Conservation (phyloP, 352 stramenopile species). For the Phytophthora ramorum region DNA sequence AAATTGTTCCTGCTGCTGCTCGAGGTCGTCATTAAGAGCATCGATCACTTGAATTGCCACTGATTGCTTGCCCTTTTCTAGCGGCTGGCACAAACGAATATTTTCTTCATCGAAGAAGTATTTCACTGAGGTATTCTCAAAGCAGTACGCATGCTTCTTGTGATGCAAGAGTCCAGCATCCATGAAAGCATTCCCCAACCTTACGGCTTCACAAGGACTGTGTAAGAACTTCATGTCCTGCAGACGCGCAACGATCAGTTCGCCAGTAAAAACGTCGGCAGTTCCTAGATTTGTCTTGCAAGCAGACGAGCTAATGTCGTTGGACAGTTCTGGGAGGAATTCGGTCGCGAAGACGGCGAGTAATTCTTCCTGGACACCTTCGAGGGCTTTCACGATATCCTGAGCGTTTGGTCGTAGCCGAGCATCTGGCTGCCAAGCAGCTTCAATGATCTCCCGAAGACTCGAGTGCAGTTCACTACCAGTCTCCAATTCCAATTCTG, state of each 20-base stretch:
- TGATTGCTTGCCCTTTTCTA: constrained; percentile 1
- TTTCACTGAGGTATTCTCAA: constrained; percentile 36
- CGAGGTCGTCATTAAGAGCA: constrained; percentile 18
- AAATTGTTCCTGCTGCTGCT: constrained; percentile 13
- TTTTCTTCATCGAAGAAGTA: constrained; percentile 58
- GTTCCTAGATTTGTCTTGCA: constrained; percentile 17
- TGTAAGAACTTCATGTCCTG: constrained; percentile 35
- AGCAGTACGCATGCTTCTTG: constrained; percentile 43
- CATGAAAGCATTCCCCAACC: constrained; percentile 56
- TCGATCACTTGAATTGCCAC: constrained; percentile 9
- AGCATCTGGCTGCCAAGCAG: constrained; percentile 52
- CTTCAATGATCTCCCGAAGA: constrained; percentile 53
- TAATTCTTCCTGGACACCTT: constrained; percentile 55
- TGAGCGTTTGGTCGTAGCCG: constrained; percentile 45
- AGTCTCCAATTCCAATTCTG: constrained; percentile 18
- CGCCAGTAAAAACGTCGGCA: constrained; percentile 38
- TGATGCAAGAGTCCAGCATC: constrained; percentile 59
- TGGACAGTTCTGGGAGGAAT: constrained; percentile 31
- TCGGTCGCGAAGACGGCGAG: constrained; percentile 34
- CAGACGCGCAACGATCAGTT: constrained; percentile 42
- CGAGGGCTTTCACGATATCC: constrained; percentile 48
- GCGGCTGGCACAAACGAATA: constrained; percentile 40
- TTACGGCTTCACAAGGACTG: constrained; percentile 41
- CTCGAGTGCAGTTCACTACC: constrained; percentile 29
- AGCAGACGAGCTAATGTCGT: constrained; percentile 32